These are phyloP conservation scores for Aureobasidium sp. DNA, from an alignment of 2,329 filamentous ascomycete genomes.

Conservation along the genomic window DNA sequence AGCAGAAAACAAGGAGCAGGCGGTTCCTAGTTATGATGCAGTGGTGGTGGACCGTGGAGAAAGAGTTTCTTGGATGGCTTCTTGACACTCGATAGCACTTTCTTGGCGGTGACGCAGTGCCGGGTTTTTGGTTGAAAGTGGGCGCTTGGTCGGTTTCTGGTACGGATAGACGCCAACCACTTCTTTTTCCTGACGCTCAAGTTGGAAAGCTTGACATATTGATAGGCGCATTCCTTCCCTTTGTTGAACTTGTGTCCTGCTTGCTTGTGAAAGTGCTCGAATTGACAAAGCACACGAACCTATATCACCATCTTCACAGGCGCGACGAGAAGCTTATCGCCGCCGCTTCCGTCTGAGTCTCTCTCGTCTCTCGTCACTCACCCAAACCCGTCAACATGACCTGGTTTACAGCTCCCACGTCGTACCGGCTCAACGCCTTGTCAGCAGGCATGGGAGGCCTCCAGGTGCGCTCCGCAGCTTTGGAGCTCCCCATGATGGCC, in stretches of 20 bases:
- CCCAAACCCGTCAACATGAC: not conserved
- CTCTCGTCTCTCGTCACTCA: not conserved
- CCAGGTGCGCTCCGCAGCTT: not conserved
- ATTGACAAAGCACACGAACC: not conserved
- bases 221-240: not conserved
- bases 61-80: not conserved
- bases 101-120: not conserved
- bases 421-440: conserved; percentile 7
- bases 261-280: not conserved
- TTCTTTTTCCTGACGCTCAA: not conserved
- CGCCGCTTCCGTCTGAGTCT: not conserved
- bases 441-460: not conserved
- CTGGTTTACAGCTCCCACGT: conserved; percentile 9
- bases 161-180: not conserved
- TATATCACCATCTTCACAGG: not conserved
- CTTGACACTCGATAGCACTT: not conserved
- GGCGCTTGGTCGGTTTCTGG: not conserved
- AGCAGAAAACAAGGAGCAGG: not conserved
- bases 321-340: not conserved
- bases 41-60: not conserved
- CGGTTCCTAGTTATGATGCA: not conserved
- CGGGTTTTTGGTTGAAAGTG: not conserved
- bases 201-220: not conserved
- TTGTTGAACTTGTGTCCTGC: not conserved
- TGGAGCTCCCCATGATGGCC: conserved; percentile 9